Evolutionary conservation across 164 flowering plant species (phyloP).

Genomic region (Malania oleifera): DNA sequence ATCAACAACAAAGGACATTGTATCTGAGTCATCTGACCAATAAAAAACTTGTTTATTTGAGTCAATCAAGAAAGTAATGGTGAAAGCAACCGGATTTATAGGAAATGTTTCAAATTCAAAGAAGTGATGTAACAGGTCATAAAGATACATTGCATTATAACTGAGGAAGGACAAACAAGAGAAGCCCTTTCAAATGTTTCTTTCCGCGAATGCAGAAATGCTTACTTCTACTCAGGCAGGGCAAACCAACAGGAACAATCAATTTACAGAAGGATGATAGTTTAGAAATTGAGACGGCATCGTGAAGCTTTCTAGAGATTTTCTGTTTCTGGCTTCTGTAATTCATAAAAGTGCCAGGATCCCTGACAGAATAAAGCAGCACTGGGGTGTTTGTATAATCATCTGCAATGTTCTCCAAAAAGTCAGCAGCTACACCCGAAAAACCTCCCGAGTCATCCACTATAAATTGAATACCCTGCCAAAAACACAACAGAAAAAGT

Average conservation of each 20-base stretch:
- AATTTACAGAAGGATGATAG: slow-evolving; percentile 67
- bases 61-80: background rate
- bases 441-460: slow-evolving; percentile 95
- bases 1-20: no score
- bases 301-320: slow-evolving; percentile 56
- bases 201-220: background rate
- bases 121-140: background rate
- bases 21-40: no score
- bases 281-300: slow-evolving; percentile 77
- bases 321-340: slow-evolving; percentile 31
- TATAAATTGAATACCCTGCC: slow-evolving; percentile 83
- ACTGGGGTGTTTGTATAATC: slow-evolving; percentile 83
- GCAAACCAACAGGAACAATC: slow-evolving; percentile 80
- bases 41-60: background rate
- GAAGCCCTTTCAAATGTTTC: background rate
- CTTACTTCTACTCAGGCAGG: slow-evolving; percentile 67
- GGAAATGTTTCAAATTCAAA: background rate
- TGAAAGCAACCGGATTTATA: background rate
- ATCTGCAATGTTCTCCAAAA: slow-evolving; percentile 80
- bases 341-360: slow-evolving; percentile 35
- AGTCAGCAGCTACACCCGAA: slow-evolving; percentile 76
- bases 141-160: background rate
- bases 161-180: background rate
- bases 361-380: slow-evolving; percentile 59
- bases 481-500: slow-evolving; percentile 5